Conservation (phyloP, 768 basidiomycete species). For the Postia placenta region DNA sequence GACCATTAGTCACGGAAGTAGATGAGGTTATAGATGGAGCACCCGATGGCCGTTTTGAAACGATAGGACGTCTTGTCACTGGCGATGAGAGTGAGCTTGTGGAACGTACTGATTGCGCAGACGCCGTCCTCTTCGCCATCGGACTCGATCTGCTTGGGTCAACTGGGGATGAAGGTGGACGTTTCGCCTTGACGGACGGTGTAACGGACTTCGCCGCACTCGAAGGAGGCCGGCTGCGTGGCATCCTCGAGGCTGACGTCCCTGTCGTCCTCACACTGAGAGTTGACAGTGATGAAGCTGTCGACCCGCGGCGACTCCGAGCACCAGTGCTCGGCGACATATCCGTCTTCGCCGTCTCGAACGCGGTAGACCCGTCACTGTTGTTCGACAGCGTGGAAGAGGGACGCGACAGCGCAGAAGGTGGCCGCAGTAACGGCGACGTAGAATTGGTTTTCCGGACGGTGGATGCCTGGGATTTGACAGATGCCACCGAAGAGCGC, state of each 20-base stretch:
- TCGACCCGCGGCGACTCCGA: constrained; percentile 25
- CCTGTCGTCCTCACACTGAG: constrained; percentile 24
- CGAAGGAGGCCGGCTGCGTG: constrained; percentile 18
- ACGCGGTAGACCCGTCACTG: constrained; percentile 36
- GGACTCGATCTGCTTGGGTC: constrained; percentile 13
- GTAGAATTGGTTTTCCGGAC: constrained; percentile 25
- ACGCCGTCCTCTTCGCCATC: constrained; percentile 18
- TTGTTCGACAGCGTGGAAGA: constrained; percentile 28
- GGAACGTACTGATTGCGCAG: constrained; percentile 24
- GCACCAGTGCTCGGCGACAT: constrained; percentile 27
- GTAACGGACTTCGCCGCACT: constrained; percentile 17
- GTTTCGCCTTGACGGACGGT: constrained; percentile 14
- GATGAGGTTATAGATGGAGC: constrained; percentile 4
- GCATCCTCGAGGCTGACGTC: constrained; percentile 13
- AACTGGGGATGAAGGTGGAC: constrained; percentile 13
- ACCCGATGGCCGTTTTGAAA: constrained; percentile 8
- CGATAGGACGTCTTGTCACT: constrained; percentile 11
- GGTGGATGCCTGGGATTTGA: constrained; percentile 33
- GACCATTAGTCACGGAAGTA: constrained; percentile 7
- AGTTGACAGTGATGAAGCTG: constrained; percentile 27
- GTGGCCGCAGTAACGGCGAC: constrained; percentile 21
- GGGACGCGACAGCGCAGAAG: constrained; percentile 21
- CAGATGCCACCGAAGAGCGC: constrained; percentile 22
- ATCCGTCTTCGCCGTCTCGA: constrained; percentile 39
- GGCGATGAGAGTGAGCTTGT: constrained; percentile 21